Evolutionary conservation across 2,329 filamentous ascomycete genomes (phyloP).

Genomic region (Claviceps purpurea): DNA sequence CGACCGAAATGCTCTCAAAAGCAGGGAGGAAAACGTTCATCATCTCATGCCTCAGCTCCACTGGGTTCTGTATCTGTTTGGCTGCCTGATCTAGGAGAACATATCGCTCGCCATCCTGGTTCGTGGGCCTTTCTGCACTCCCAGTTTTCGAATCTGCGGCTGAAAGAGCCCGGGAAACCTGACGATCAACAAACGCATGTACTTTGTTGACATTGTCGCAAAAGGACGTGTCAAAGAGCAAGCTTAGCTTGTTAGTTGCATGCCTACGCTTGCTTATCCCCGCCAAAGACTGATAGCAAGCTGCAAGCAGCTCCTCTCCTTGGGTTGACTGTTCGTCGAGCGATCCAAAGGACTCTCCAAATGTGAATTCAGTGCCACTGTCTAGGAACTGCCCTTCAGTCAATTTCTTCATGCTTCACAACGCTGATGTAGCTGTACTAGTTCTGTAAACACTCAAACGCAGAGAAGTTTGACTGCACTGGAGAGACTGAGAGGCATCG

Average conservation of each 20-base stretch:
- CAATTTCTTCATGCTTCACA: not conserved
- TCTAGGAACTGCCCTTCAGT: constrained; percentile 2
- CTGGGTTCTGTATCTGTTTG: constrained; percentile 1
- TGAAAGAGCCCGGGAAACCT: constrained; percentile 3
- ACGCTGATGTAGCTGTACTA: not conserved
- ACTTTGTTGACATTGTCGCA: constrained; percentile 2
- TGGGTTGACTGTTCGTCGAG: not conserved
- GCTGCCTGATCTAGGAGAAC: constrained; percentile 5
- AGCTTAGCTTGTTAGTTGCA: not conserved
- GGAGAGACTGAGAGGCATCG: not conserved
- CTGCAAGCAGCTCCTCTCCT: constrained; percentile 3
- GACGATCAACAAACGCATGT: constrained; percentile 5
- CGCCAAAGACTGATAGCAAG: constrained; percentile 1
- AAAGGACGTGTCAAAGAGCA: not conserved
- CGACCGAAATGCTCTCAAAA: constrained; percentile 2
- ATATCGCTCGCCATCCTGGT: not conserved
- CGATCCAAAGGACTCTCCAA: constrained; percentile 2
- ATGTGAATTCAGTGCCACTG: constrained; percentile 5
- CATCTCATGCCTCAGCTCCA: constrained; percentile 3
- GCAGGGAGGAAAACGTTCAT: constrained; percentile 5
- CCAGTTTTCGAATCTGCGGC: not conserved
- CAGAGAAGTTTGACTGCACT: not conserved
- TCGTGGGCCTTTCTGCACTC: not conserved
- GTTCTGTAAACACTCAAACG: not conserved
- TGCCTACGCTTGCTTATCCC: constrained; percentile 2